Evolutionary conservation across 1,284 basidiomycete species (phyloP).

Genomic region (Ganoderma leucocontextum): DNA sequence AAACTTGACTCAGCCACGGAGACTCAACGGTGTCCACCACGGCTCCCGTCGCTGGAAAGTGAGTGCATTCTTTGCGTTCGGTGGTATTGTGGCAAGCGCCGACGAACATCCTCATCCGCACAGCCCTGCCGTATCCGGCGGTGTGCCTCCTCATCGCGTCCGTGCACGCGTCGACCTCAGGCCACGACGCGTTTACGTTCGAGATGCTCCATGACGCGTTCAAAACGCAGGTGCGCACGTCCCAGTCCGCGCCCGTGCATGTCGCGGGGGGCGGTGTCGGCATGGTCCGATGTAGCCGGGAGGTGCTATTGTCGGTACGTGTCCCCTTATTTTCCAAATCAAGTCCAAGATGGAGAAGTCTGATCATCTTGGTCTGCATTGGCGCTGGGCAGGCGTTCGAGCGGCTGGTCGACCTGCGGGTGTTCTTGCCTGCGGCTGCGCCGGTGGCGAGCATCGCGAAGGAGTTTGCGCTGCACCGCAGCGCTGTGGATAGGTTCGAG

Average conservation of each 20-base stretch:
- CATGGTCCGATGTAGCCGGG: slow-evolving; percentile 71
- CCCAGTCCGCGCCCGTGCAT: slow-evolving; percentile 75
- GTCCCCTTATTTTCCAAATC: background rate
- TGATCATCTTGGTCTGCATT: background rate
- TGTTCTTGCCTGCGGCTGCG: slow-evolving; percentile 60
- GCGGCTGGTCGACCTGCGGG: slow-evolving; percentile 56
- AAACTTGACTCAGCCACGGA: slow-evolving; percentile 51
- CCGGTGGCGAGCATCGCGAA: slow-evolving; percentile 56
- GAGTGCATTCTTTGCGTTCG: slow-evolving; percentile 33
- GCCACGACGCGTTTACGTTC: slow-evolving; percentile 77
- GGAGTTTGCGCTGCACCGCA: slow-evolving; percentile 76
- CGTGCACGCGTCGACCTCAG: slow-evolving; percentile 67
- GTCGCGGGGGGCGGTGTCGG: slow-evolving; percentile 77
- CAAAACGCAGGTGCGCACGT: slow-evolving; percentile 70
- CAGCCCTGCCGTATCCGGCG: slow-evolving; percentile 74
- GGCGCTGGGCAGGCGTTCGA: slow-evolving; percentile 70
- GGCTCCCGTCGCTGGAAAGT: slow-evolving; percentile 62
- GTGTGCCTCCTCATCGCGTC: slow-evolving; percentile 80
- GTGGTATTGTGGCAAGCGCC: background rate
- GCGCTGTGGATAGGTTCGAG: slow-evolving; percentile 60
- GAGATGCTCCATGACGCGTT: slow-evolving; percentile 81
- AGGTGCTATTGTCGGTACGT: slow-evolving; percentile 69
- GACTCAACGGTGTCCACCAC: slow-evolving; percentile 62
- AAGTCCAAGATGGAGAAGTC: background rate
- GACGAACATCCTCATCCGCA: background rate